Evolutionary conservation across 169 alveolate species (phyloP), one percentile per base, ranked within the genome.

Genomic region (Plasmodium malariae): DNA sequence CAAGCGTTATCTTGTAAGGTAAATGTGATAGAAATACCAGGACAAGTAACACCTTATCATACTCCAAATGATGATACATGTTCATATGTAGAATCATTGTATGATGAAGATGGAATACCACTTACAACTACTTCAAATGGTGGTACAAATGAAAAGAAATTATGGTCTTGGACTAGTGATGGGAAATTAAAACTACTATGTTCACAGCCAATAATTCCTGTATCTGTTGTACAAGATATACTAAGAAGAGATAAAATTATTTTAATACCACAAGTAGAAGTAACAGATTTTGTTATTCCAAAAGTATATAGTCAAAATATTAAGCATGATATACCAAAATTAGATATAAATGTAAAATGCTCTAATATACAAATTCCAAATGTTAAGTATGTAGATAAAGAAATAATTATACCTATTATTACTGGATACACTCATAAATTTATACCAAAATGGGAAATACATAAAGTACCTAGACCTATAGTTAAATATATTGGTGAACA

Each of bases 401-500:
- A 94, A 71, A 96, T 95, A 34, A 91, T 94, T 59, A 92, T 95
- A 37, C 96, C 96, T 59, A 94, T 94, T 17, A 95, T 95, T 45
- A 95, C 96, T 0, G 97, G 97, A 57, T 95, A 92, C 86, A 95
- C 96, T 5, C 97, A 94, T 87, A 95, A 95, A 76, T 95, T 94
- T 69, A 95, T 95, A 14, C 96, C 97, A 30, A 95, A 94, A 45
- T 95, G 97, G 97, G 97, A 95, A 40, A 93, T 95, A 51, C 92
- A 96, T 45, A 96, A 95, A 63, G 97, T 95, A 36, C 97, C 97
- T 17, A 92, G 96, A 71, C 96, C 96, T 40, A 95, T 95, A 24
- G 96, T 95, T 49, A 95, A 95, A 86, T 95, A 94, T 60, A 95
- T 94, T 59, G 97, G 97, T 3, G 96, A 95, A 63, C 97, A 95